phyloP scores from a whole-genome alignment of 2,329 filamentous ascomycete species.

The Ascochyta lentis region DNA sequence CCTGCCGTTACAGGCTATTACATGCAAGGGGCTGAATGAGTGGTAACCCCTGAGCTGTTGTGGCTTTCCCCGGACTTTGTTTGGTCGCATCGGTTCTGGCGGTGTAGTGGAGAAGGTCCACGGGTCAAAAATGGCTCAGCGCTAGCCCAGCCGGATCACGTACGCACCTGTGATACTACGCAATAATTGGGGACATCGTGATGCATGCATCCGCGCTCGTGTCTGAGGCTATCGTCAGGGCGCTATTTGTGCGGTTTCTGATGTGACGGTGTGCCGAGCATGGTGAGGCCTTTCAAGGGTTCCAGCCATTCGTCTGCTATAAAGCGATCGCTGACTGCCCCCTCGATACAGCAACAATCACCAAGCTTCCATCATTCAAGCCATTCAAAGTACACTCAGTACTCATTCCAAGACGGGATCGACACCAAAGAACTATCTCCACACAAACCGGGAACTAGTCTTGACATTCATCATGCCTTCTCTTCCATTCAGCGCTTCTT shows the following conservation, averaged over 20 bases:
- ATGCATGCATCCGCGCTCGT: conserved; percentile 40
- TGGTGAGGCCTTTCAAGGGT: conserved; percentile 24
- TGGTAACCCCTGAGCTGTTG: conserved; percentile 36
- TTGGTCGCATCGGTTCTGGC: conserved; percentile 35
- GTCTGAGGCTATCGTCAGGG: conserved; percentile 37
- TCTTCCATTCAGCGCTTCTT: conserved; percentile 46
- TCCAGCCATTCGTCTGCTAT: conserved; percentile 33
- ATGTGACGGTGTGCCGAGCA: conserved; percentile 41
- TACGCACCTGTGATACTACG: conserved; percentile 23
- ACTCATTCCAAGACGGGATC: conserved; percentile 37
- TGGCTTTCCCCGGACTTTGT: conserved; percentile 40
- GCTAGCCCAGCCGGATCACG: conserved; percentile 34
- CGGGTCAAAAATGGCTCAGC: conserved; percentile 41
- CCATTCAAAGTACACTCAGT: conserved; percentile 16
- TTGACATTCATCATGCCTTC: conserved; percentile 44
- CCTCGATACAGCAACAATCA: conserved; percentile 37
- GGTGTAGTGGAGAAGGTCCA: conserved; percentile 38
- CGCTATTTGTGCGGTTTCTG: conserved; percentile 37
- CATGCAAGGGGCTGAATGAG: conserved; percentile 30
- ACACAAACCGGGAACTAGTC: conserved; percentile 36
- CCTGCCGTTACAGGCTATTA: conserved; percentile 22
- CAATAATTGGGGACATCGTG: conserved; percentile 40
- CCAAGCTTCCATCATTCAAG: conserved; percentile 30
- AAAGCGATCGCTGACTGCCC: conserved; percentile 38
- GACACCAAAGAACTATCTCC: conserved; percentile 41